Conservation (phyloP, 1,139 yeast genomes). For the Hansenula lynferdii region DNA sequence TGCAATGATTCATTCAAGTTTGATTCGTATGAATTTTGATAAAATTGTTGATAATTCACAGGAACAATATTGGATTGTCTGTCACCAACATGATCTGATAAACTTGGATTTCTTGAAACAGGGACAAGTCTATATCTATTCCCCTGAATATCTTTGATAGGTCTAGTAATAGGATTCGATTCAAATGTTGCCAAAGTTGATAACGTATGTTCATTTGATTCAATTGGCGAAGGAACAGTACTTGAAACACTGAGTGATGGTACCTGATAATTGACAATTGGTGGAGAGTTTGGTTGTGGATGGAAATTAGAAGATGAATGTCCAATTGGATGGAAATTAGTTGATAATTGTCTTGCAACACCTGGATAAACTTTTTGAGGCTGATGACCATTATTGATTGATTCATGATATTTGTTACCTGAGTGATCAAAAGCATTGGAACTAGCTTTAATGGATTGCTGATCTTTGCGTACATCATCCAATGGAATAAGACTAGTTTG, state of each 20-base stretch:
- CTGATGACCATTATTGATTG: too few species aligned
- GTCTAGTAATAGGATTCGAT: too few species aligned
- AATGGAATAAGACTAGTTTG: conserved; percentile 9
- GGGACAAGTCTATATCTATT: background rate
- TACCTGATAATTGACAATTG: background rate
- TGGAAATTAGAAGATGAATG: background rate
- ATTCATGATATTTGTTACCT: too few species aligned
- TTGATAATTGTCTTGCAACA: too few species aligned
- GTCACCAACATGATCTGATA: too few species aligned
- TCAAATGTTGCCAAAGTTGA: conserved; percentile 2
- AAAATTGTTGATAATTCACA: background rate
- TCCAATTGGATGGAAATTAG: background rate
- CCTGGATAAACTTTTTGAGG: too few species aligned
- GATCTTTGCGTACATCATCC: conserved; percentile 4
- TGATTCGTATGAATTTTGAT: background rate
- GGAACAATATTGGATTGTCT: too few species aligned
- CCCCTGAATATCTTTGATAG: background rate
- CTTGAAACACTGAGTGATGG: background rate
- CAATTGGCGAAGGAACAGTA: background rate
- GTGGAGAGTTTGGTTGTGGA: background rate
- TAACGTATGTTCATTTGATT: conserved; percentile 1
- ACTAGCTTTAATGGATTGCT: background rate
- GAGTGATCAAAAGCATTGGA: too few species aligned
- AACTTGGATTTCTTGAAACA: background rate
- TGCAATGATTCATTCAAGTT: background rate